phyloP scores from a whole-genome alignment of 495 filamentous ascomycete species.

The Pyronema omphalodes region DNA sequence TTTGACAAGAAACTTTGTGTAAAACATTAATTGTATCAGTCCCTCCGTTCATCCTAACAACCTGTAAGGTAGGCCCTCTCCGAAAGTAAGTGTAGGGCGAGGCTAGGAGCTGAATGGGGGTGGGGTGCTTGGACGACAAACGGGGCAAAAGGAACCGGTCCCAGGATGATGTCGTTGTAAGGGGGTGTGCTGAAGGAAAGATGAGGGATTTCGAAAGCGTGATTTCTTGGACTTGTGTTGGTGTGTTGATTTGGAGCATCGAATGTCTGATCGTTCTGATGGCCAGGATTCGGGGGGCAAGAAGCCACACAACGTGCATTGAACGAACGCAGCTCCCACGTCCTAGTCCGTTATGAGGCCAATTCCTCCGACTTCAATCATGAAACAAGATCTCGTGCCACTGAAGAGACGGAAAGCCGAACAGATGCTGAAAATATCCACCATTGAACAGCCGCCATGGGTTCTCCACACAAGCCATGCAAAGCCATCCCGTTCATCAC shows the following conservation, averaged over 20 bases:
- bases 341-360: constrained; percentile 15
- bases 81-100: constrained; percentile 6
- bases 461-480: constrained; percentile 23
- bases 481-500: constrained; percentile 22
- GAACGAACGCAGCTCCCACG: constrained; percentile 6
- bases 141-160: constrained; percentile 21
- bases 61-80: constrained; percentile 20
- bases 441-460: constrained; percentile 21
- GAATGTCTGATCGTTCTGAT: constrained; percentile 20
- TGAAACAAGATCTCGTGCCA: constrained; percentile 24
- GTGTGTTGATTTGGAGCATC: constrained; percentile 22
- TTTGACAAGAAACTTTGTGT: constrained; percentile 2
- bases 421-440: constrained; percentile 21
- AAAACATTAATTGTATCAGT: not conserved
- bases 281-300: constrained; percentile 16
- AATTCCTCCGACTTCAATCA: constrained; percentile 20
- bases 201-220: constrained; percentile 24
- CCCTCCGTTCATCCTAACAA: not conserved
- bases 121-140: constrained; percentile 18
- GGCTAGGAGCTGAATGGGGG: constrained; percentile 19
- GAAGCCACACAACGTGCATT: constrained; percentile 23
- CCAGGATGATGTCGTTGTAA: constrained; percentile 7
- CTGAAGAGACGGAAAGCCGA: constrained; percentile 13
- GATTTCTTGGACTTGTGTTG: constrained; percentile 21
- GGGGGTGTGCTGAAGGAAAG: constrained; percentile 11